phyloP scores from a whole-genome alignment of 2,329 filamentous ascomycete species.

The Diatrype stigma region DNA sequence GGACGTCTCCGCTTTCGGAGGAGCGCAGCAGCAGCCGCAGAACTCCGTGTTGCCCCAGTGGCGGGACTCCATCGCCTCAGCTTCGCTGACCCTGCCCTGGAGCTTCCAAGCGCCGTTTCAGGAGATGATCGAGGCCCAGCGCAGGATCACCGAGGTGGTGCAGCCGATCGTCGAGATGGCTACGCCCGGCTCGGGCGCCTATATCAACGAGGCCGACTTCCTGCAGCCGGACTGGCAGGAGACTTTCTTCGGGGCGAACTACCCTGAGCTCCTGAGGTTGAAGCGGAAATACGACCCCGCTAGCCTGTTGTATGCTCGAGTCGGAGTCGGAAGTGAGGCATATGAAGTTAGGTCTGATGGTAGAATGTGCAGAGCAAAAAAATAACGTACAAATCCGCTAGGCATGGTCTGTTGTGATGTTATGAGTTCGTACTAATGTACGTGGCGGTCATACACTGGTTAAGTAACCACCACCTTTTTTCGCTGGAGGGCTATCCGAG shows the following conservation, averaged over 20 bases:
- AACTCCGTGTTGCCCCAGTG: conserved; percentile 32
- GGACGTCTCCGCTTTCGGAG: conserved; percentile 20
- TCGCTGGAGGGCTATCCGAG: too few species aligned
- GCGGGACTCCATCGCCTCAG: conserved; percentile 28
- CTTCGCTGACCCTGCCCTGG: conserved; percentile 14
- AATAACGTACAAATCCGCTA: too few species aligned
- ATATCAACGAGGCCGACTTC: conserved; percentile 40
- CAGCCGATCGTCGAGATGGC: conserved; percentile 23
- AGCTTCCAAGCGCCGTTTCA: conserved; percentile 12
- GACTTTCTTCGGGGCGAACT: conserved; percentile 34
- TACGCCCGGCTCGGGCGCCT: conserved; percentile 20
- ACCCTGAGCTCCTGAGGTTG: conserved; percentile 27
- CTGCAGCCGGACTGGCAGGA: conserved; percentile 29
- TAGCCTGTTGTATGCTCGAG: conserved; percentile 34
- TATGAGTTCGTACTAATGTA: too few species aligned
- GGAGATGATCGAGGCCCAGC: conserved; percentile 23
- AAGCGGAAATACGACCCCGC: conserved; percentile 40
- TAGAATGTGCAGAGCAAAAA: conserved; percentile 28
- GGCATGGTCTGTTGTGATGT: too few species aligned
- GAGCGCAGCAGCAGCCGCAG: conserved; percentile 3
- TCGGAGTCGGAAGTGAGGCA: conserved; percentile 37
- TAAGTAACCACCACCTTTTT: too few species aligned
- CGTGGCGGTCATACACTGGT: too few species aligned
- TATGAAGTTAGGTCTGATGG: conserved; percentile 35
- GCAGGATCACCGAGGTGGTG: conserved; percentile 26